Evolutionary conservation across 495 filamentous ascomycete species (phyloP).

Genomic region (Articulospora tetracladia): DNA sequence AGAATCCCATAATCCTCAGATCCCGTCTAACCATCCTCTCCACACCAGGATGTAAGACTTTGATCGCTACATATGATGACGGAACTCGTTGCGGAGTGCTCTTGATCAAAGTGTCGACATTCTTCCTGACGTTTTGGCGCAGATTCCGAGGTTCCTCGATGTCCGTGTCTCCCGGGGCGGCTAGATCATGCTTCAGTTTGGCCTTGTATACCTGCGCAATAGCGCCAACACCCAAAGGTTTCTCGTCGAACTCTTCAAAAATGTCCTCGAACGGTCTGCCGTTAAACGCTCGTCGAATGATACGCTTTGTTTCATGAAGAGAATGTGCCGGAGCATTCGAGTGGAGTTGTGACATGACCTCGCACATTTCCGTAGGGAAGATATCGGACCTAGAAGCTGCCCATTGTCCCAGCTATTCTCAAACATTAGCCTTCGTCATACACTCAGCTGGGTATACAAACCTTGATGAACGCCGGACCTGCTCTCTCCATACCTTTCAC

Average conservation of each 20-base stretch:
- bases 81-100: constrained; percentile 79
- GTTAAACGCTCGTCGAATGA: constrained; percentile 74
- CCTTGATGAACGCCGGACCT: constrained; percentile 98
- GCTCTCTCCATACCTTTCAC: constrained; percentile 89
- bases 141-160: constrained; percentile 49
- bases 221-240: constrained; percentile 88
- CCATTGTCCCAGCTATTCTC: constrained; percentile 88
- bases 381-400: constrained; percentile 95
- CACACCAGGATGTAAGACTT: constrained; percentile 90
- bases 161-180: constrained; percentile 57
- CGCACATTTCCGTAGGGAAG: constrained; percentile 92
- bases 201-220: constrained; percentile 99
- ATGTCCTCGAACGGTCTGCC: constrained; percentile 81
- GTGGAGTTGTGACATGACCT: constrained; percentile 90
- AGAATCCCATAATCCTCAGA: constrained; percentile 89
- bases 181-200: constrained; percentile 78
- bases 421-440: constrained; percentile 18
- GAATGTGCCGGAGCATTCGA: constrained; percentile 92
- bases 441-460: constrained; percentile 29
- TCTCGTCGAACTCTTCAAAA: constrained; percentile 93
- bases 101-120: constrained; percentile 83
- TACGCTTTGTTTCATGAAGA: constrained; percentile 72
- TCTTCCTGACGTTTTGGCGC: constrained; percentile 65
- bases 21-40: constrained; percentile 87
- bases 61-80: constrained; percentile 91